Evolutionary conservation across 371 early-diverging fungal species (phyloP).

Genomic region (Mortierella sp.): DNA sequence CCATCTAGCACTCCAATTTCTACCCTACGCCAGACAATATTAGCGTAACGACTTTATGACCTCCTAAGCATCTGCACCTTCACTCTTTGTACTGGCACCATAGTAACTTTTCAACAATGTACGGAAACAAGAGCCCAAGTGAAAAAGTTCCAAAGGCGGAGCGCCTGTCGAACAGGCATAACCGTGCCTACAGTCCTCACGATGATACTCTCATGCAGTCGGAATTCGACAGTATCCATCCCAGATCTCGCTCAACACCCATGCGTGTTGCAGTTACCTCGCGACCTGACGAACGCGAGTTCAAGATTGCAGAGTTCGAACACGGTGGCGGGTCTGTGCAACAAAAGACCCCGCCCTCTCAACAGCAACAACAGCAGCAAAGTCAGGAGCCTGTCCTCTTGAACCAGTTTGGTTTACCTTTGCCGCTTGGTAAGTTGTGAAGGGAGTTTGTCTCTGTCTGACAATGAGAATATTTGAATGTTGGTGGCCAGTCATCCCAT

Average conservation of each 20-base stretch:
- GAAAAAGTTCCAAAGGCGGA: no score
- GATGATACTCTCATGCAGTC: constrained; percentile 32
- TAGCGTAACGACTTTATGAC: no score
- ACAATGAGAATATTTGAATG: not conserved
- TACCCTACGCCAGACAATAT: no score
- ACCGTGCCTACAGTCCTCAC: constrained; percentile 6
- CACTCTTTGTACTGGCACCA: no score
- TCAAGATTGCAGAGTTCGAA: constrained; percentile 23
- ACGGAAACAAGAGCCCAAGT: no score
- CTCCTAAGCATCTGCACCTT: no score
- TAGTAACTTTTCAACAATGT: no score
- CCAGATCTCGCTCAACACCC: not conserved
- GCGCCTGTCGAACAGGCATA: no score
- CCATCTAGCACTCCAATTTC: no score
- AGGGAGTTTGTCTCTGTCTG: not conserved
- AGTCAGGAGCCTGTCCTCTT: no score
- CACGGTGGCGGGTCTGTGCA: constrained; percentile 17
- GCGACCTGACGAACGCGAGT: constrained; percentile 24
- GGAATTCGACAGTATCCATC: not conserved
- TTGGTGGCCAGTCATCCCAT: not conserved
- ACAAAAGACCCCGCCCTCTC: constrained; percentile 11
- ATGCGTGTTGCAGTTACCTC: constrained; percentile 15
- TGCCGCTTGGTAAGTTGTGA: constrained; percentile 12
- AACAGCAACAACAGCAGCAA: not conserved
- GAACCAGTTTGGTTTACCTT: not conserved